These are phyloP conservation scores for Colletotrichum sidae DNA, from an alignment of 2,329 filamentous ascomycete genomes.

Conservation along the genomic window DNA sequence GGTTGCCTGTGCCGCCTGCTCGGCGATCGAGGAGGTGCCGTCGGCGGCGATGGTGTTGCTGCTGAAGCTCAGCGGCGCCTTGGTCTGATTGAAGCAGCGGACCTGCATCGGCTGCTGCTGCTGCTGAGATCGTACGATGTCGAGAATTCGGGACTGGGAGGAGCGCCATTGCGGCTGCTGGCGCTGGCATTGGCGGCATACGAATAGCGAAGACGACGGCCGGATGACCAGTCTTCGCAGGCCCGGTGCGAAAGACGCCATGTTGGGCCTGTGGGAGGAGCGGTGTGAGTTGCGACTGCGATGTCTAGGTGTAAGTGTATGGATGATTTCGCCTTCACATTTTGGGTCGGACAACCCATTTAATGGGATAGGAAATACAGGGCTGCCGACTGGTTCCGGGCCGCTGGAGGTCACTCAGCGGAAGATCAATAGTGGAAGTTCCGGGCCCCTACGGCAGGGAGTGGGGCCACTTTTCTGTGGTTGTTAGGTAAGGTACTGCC, in stretches of 20 bases:
- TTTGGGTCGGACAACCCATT: neutral
- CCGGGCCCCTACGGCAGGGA: constrained; percentile 24
- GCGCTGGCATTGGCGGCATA: constrained; percentile 62
- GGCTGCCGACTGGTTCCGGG: constrained; percentile 28
- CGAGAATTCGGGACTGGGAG: constrained; percentile 52
- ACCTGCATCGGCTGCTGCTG: constrained; percentile 14
- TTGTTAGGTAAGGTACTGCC: too few species aligned
- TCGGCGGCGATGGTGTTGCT: constrained; percentile 33
- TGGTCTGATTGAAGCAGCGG: constrained; percentile 51
- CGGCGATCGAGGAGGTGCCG: constrained; percentile 16
- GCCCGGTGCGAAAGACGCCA: constrained; percentile 57
- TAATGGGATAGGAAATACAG: constrained; percentile 26
- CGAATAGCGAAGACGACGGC: constrained; percentile 53
- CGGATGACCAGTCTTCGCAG: constrained; percentile 54
- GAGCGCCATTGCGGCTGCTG: constrained; percentile 43
- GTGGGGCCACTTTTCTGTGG: constrained; percentile 13
- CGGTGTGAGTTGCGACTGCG: constrained; percentile 9
- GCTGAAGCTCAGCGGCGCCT: constrained; percentile 44
- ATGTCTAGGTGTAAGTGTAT: neutral
- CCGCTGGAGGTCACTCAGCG: too few species aligned
- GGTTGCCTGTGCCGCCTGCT: constrained; percentile 25
- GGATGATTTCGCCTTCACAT: neutral
- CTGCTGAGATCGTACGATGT: constrained; percentile 49
- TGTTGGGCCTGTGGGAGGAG: constrained; percentile 39
- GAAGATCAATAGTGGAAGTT: neutral